These are phyloP conservation scores for Raffaelea albimanens DNA, from an alignment of 2,329 filamentous ascomycete species.

Conservation along the genomic window DNA sequence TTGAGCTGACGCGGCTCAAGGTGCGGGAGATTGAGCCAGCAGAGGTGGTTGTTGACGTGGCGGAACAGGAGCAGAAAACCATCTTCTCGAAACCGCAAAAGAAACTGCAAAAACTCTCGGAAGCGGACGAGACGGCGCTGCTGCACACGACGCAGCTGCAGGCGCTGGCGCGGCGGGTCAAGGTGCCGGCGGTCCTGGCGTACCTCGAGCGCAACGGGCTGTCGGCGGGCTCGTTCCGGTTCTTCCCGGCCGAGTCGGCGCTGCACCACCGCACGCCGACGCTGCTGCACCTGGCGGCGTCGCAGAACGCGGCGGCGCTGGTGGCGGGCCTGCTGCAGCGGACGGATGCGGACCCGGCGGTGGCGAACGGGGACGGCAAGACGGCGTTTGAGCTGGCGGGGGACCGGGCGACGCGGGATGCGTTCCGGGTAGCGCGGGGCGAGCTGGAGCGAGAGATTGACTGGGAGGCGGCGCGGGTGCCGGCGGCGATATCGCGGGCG, in stretches of 20 bases:
- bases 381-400: conserved; percentile 81
- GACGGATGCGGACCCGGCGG: conserved; percentile 62
- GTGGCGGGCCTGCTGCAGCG: conserved; percentile 68
- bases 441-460: conserved; percentile 54
- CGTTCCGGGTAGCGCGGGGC: conserved; percentile 78
- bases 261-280: conserved; percentile 67
- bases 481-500: conserved; percentile 56
- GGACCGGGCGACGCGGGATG: conserved; percentile 76
- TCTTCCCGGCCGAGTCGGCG: conserved; percentile 55
- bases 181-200: conserved; percentile 74
- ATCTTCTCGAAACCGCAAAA: neutral
- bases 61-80: neutral
- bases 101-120: conserved; percentile 53
- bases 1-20: conserved; percentile 87
- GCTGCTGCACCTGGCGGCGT: conserved; percentile 75
- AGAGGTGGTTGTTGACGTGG: conserved; percentile 27
- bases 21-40: conserved; percentile 65
- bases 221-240: conserved; percentile 56
- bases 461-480: conserved; percentile 70
- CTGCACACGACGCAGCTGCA: conserved; percentile 86
- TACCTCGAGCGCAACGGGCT: conserved; percentile 74
- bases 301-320: conserved; percentile 69
- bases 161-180: conserved; percentile 78
- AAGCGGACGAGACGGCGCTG: conserved; percentile 73
- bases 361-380: conserved; percentile 65